Evolutionary conservation across 176 grass and related monocot genomes (phyloP).

Genomic region (Bolboschoenus planiculmis): DNA sequence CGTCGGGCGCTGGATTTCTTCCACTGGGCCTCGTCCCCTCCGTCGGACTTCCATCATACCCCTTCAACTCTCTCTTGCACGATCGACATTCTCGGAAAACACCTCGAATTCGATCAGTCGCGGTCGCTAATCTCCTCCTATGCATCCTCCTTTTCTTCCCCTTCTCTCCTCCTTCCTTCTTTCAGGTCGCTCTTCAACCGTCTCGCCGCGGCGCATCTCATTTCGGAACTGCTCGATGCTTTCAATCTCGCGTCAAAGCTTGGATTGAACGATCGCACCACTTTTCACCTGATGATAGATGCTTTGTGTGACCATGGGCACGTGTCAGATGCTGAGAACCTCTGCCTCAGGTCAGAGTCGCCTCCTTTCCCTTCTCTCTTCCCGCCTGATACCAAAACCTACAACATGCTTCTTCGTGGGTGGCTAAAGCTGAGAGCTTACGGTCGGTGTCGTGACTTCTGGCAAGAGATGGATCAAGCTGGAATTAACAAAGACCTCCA

Average conservation of each 20-base stretch:
- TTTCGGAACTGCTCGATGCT: constrained; percentile 14
- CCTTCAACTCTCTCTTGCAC: constrained; percentile 49
- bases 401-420: constrained; percentile 81
- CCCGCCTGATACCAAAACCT: constrained; percentile 50
- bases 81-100: constrained; percentile 83
- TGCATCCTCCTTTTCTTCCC: not conserved
- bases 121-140: constrained; percentile 52
- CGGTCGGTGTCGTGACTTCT: constrained; percentile 53
- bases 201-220: constrained; percentile 35
- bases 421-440: constrained; percentile 63
- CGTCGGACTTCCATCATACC: constrained; percentile 31
- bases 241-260: constrained; percentile 3
- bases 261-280: constrained; percentile 38
- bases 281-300: constrained; percentile 76
- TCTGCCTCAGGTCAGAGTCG: constrained; percentile 46
- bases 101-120: constrained; percentile 70
- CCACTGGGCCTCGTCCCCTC: constrained; percentile 53
- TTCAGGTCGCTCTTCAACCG: constrained; percentile 38
- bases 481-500: constrained; percentile 74
- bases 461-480: constrained; percentile 77
- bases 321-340: constrained; percentile 58
- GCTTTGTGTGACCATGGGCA: constrained; percentile 80
- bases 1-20: constrained; percentile 71
- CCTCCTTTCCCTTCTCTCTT: constrained; percentile 31
- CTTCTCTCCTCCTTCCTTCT: constrained; percentile 22